Conservation (phyloP, 306 rosid species). For the Parietaria judaica region DNA sequence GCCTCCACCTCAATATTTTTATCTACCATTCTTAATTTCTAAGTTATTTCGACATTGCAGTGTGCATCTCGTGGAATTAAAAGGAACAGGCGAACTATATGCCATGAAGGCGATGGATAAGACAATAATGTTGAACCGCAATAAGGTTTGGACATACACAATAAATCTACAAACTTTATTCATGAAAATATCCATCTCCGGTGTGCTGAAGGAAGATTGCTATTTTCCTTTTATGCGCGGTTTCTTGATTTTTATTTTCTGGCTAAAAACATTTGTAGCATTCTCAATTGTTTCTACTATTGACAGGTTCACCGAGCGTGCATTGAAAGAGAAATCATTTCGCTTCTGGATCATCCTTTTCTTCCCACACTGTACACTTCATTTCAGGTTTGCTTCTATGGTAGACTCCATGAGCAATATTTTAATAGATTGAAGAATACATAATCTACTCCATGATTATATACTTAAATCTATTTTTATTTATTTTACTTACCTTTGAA, state of each 20-base stretch:
- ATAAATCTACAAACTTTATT: neutral
- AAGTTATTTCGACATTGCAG: slow-evolving; percentile 17
- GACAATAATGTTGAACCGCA: slow-evolving; percentile 72
- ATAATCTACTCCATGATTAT: neutral
- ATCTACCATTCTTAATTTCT: neutral
- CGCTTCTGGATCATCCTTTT: slow-evolving; percentile 90
- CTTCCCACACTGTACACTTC: slow-evolving; percentile 89
- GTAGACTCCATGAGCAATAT: too few species aligned
- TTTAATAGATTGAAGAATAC: too few species aligned
- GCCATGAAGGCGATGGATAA: slow-evolving; percentile 99
- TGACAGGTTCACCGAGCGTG: slow-evolving; percentile 94
- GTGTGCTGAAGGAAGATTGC: slow-evolving; percentile 6
- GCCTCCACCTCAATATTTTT: neutral
- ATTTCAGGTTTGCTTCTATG: slow-evolving; percentile 52
- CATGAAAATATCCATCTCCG: neutral
- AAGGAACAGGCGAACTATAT: slow-evolving; percentile 63
- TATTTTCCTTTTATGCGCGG: neutral
- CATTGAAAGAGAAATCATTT: slow-evolving; percentile 79
- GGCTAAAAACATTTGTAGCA: slow-evolving; percentile 6
- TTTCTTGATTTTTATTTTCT: neutral
- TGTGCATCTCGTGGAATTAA: slow-evolving; percentile 87
- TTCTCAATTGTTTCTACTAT: slow-evolving; percentile 16
- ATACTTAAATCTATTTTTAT: neutral
- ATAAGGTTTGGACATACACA: slow-evolving; percentile 57
- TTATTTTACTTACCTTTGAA: neutral